Base-by-base conservation (phyloP, 148 eudicot genomes). In the Chenopodium berlandieri region DNA sequence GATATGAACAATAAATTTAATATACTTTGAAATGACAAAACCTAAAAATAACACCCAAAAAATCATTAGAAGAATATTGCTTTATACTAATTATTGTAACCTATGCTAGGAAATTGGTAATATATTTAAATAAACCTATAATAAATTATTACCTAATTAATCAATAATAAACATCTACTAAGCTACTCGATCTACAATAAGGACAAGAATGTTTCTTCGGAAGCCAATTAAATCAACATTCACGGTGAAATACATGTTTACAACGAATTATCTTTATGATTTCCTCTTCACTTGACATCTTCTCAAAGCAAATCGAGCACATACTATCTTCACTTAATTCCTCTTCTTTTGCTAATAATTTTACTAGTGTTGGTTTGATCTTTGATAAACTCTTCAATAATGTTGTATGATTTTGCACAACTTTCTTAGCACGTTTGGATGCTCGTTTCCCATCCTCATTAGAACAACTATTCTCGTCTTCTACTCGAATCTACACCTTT, bases 221-320 rank as follows among this genome's bases (percentile, higher is more conserved):
- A 60, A 80, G 77, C 82, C 77, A 80, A 10, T 80, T 30, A 7
- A 58, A 37, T 14, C 73, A 58, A 27, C 82, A 80, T 12, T 27
- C 14, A 1, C 40, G 7, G 12, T 80, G 82, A 60, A 72, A 80
- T 23, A 60, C 20, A 73, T 80, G 82, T 2, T 73, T 40, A 46
- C 82, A 80, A 23, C 71, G 58, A 40, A 47, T 34, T 23, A 73
- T 62, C 47, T 50, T 73, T 40, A 73, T 52, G 6, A 25, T 62
- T 7, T 80, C 77, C 60, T 2, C 83, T 62, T 80, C 78, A n/a
- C 16, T 64, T 0, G 64, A 47, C 63, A 73, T 60, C 6, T 44
- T 40, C 9, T 64, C 78, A 4, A 80, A 19, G 77, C 82, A 80
- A 40, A 80, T 73, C 0, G 77, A 73, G 16, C 82, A 80, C 76